Conservation (phyloP, 2,329 filamentous ascomycete genomes). For the Dryadomyces quercivorus region DNA sequence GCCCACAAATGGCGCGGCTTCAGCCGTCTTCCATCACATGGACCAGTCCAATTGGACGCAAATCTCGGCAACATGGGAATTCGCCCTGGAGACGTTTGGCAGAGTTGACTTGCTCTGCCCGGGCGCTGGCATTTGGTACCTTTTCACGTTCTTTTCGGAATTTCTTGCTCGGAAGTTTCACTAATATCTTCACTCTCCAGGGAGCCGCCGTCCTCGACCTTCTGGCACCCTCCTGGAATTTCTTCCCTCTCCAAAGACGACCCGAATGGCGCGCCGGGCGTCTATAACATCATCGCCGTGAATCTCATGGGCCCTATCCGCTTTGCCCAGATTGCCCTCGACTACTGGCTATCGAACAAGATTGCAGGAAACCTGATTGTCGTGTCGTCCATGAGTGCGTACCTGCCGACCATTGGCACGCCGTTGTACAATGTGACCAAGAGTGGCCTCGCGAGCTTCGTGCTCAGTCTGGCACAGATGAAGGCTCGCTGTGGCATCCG, state of each 20-base stretch:
- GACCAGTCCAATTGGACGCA: conserved; percentile 25
- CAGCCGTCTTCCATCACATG: conserved; percentile 22
- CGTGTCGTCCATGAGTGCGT: conserved; percentile 17
- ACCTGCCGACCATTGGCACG: conserved; percentile 9
- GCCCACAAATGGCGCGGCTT: conserved; percentile 3
- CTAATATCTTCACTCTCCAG: neutral
- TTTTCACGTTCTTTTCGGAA: neutral
- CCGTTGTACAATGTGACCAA: conserved; percentile 13
- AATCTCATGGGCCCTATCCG: conserved; percentile 18
- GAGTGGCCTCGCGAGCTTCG: conserved; percentile 14
- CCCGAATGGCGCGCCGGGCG: conserved; percentile 10
- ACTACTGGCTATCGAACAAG: conserved; percentile 18
- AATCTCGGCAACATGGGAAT: conserved; percentile 14
- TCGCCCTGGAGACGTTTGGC: conserved; percentile 7
- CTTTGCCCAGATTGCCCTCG: conserved; percentile 16
- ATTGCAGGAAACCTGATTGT: conserved; percentile 16
- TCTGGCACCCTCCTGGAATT: conserved; percentile 17
- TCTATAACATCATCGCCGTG: conserved; percentile 16
- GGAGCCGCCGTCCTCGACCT: conserved; percentile 16
- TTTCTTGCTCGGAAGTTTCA: too few relatives aligned
- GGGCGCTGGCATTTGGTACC: conserved; percentile 10
- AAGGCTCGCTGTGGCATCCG: conserved; percentile 10
- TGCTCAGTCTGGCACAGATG: conserved; percentile 9
- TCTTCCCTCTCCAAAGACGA: conserved; percentile 12
- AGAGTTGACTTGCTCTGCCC: conserved; percentile 11